phyloP scores from a whole-genome alignment of 257 asterid species.

The Cinchona pubescens region DNA sequence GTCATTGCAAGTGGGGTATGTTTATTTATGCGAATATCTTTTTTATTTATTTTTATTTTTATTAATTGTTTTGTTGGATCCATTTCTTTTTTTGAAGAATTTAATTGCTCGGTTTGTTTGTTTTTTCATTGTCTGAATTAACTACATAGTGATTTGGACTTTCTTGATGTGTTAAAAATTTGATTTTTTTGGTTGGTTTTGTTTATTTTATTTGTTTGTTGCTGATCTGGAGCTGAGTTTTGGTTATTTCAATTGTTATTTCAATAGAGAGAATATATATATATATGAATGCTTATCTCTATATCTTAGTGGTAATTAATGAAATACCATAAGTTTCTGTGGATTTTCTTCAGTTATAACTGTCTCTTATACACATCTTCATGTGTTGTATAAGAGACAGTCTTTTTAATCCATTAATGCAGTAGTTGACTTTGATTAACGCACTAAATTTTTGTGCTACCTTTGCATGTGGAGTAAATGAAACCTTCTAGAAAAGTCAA shows the following conservation, averaged over 20 bases:
- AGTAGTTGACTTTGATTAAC: not conserved
- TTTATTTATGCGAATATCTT: no score
- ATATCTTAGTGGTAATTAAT: not conserved
- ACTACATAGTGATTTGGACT: slow-evolving; percentile 5
- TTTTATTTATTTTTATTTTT: slow-evolving; percentile 2
- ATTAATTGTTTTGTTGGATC: no score
- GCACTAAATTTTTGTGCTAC: slow-evolving; percentile 7
- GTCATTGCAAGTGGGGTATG: slow-evolving; percentile 96
- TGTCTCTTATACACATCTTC: no score
- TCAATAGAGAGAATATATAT: no score
- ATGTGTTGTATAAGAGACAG: no score
- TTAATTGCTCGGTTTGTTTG: not conserved
- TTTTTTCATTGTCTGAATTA: not conserved
- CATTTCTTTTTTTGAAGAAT: not conserved
- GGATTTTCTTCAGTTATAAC: no score
- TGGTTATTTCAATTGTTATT: not conserved
- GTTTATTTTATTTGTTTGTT: not conserved
- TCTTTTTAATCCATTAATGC: not conserved
- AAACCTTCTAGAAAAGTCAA: slow-evolving; percentile 5
- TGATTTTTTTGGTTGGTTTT: not conserved
- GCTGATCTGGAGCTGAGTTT: slow-evolving; percentile 14
- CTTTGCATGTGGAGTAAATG: slow-evolving; percentile 1
- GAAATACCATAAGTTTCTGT: no score
- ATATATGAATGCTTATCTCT: not conserved
- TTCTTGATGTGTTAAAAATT: not conserved